Conservation (phyloP, 2,329 filamentous ascomycete species). For the Neobulgaria alba region DNA sequence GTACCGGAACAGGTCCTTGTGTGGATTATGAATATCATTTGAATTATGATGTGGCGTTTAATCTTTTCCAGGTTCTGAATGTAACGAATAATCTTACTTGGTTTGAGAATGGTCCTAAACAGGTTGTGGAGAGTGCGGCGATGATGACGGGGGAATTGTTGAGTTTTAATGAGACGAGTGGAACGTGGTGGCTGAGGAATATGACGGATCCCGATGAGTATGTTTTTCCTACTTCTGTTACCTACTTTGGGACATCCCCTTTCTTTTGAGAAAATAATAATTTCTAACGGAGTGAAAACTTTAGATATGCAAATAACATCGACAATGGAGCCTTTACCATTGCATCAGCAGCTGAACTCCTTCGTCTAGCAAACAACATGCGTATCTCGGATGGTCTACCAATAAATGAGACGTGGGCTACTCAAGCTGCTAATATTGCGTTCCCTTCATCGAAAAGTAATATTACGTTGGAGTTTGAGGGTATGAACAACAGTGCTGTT, state of each 20-base stretch:
- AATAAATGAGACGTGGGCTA: slow-evolving; percentile 49
- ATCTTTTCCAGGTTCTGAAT: slow-evolving; percentile 27
- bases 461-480: slow-evolving; percentile 55
- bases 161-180: slow-evolving; percentile 47
- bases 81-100: slow-evolving; percentile 29
- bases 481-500: slow-evolving; percentile 56
- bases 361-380: slow-evolving; percentile 38
- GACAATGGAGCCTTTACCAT: slow-evolving; percentile 62
- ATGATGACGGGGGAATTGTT: slow-evolving; percentile 53
- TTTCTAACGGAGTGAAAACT: too few species aligned
- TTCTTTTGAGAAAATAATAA: too few species aligned
- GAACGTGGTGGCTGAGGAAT: slow-evolving; percentile 44
- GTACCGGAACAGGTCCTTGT: slow-evolving; percentile 53
- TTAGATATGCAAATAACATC: slow-evolving; percentile 26
- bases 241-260: too few species aligned
- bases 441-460: slow-evolving; percentile 43
- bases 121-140: slow-evolving; percentile 56
- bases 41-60: slow-evolving; percentile 59
- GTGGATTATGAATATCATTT: slow-evolving; percentile 67
- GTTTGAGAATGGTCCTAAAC: slow-evolving; percentile 40
- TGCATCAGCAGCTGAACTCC: slow-evolving; percentile 29
- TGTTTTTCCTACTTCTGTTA: background rate
- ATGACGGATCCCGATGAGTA: slow-evolving; percentile 55
- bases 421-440: slow-evolving; percentile 48
- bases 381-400: slow-evolving; percentile 15